A percentile compares a stretch with the other conserved stretches of the same genome.
These are phyloP conservation scores for Stevia rebaudiana DNA, from an alignment of 140 eudicot genomes.

Conservation along the genomic window DNA sequence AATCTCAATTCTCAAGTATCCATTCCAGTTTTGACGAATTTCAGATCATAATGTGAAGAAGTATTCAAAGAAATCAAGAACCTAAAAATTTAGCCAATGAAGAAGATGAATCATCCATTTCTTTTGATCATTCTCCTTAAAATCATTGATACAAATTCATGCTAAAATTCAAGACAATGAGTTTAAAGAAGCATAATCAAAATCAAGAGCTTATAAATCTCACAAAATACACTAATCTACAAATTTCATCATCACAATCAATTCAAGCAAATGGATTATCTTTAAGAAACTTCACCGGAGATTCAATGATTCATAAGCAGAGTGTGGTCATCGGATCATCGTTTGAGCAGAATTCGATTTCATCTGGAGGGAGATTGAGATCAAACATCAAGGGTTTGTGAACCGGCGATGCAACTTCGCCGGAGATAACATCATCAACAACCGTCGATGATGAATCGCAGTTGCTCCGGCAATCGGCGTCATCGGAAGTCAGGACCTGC, in stretches of 20 bases:
- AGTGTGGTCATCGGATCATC: slow-evolving; percentile 28
- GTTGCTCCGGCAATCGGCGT: slow-evolving; percentile 36
- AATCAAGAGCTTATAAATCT: background rate
- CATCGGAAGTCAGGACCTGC: slow-evolving; percentile 6
- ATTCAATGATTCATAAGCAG: slow-evolving; percentile 22
- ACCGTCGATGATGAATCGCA: slow-evolving; percentile 51
- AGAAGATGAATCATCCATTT: background rate
- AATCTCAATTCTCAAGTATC: too few relatives aligned
- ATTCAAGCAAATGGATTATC: background rate
- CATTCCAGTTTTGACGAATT: background rate
- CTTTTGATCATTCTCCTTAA: too few relatives aligned
- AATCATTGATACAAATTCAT: too few relatives aligned
- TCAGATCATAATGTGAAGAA: background rate
- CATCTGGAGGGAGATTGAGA: slow-evolving; percentile 38
- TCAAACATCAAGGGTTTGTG: slow-evolving; percentile 34
- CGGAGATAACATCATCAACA: slow-evolving; percentile 27
- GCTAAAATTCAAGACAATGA: too few relatives aligned
- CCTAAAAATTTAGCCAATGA: background rate
- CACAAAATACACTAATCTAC: slow-evolving; percentile 5
- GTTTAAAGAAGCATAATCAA: too few relatives aligned
- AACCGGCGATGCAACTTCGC: slow-evolving; percentile 18
- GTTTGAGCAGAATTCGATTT: background rate
- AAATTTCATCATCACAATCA: background rate
- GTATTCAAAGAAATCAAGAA: background rate
- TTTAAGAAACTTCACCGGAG: background rate